Evolutionary conservation across 2,329 filamentous ascomycete species (phyloP), one percentile per base, ranked within the genome.

Genomic region (Apiospora koreana): DNA sequence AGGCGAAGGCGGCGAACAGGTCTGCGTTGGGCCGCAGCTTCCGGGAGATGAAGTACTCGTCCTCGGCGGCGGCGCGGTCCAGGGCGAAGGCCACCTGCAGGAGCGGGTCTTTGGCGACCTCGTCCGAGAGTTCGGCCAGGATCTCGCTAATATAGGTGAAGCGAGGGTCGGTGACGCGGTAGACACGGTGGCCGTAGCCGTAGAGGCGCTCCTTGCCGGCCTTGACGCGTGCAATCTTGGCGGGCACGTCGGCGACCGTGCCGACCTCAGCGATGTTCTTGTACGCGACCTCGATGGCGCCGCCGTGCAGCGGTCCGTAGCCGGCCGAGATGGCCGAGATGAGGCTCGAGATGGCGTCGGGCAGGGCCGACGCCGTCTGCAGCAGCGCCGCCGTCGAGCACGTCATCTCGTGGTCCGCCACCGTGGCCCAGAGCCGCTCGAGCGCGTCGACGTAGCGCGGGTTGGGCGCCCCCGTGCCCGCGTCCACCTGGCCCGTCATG

Each of bases 381-480:
- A 75, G 67, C 2, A 75, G 58, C 10, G 74, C 73, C 9, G 73
- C 73, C 1, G 74, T 75, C 14, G 72, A 74, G 45, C 71, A 72
- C 6, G 73, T 74, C 72, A 75, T 74, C 50, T 75, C 74, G 31
- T 75, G 74, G 25, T 75, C 74, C 7, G 73, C 73, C 8, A 73
- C 70, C 1, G 66, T 65, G 1, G 69, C 65, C 74, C 73, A 74
- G 8, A 75, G 68, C 8, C 71, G 71, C 67, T 74, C 72, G 41
- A 75, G 50, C 2, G 72, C 35, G 35, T 9, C 14, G 7, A 72
- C 73, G n/a, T 71, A 71, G 23, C 71, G 70, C 18, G 69, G 68
- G 64, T 71, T 71, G 18, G 73, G 73, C 35, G 50, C 23, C 4
- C 73, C 70, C 14, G 71, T 73, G 65, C 58, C 68, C 68, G 72